A percentile compares a stretch with the other conserved stretches of the same genome.
Conservation (phyloP, 768 basidiomycete genomes). For the Stropharia rugosoannulata region DNA sequence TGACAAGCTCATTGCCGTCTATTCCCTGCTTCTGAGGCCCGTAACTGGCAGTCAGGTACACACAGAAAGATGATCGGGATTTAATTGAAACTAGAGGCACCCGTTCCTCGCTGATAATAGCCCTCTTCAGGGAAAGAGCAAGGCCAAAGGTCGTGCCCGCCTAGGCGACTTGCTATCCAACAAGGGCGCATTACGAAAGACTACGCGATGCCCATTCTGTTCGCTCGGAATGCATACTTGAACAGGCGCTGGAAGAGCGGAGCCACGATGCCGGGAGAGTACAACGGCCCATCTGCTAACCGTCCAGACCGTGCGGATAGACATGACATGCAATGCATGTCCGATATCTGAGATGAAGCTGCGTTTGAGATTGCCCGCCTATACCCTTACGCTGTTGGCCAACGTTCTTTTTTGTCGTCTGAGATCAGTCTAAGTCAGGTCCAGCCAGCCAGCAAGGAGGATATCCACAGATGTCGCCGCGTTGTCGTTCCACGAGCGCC, state of each 20-base stretch:
- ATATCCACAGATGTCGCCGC: slow-evolving; percentile 12
- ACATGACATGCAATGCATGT: slow-evolving; percentile 9
- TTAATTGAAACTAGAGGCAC: slow-evolving; percentile 12
- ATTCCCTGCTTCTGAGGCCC: slow-evolving; percentile 17
- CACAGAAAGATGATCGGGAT: slow-evolving; percentile 20
- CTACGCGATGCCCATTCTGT: slow-evolving; percentile 12
- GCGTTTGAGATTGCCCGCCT: slow-evolving; percentile 12
- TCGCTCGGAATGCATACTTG: slow-evolving; percentile 7
- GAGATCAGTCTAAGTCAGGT: slow-evolving; percentile 8
- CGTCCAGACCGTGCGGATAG: slow-evolving; percentile 9
- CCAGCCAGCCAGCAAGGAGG: slow-evolving; percentile 8
- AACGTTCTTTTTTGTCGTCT: slow-evolving; percentile 10
- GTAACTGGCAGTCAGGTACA: slow-evolving; percentile 27
- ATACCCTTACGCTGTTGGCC: slow-evolving; percentile 1
- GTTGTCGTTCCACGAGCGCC: slow-evolving; percentile 3
- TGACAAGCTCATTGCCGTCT: slow-evolving; percentile 19
- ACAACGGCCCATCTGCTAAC: not conserved
- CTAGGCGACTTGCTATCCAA: slow-evolving; percentile 3
- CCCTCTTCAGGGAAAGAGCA: slow-evolving; percentile 11
- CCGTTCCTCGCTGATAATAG: slow-evolving; percentile 19
- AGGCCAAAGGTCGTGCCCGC: slow-evolving; percentile 7
- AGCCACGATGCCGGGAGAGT: not conserved
- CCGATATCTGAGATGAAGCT: slow-evolving; percentile 8
- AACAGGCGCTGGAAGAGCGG: slow-evolving; percentile 14
- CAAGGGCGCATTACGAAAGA: slow-evolving; percentile 11